A percentile compares a stretch with the other conserved stretches of the same genome.
These are phyloP conservation scores for Botrytis tulipae DNA, from an alignment of 2,329 filamentous ascomycete species.

Conservation along the genomic window DNA sequence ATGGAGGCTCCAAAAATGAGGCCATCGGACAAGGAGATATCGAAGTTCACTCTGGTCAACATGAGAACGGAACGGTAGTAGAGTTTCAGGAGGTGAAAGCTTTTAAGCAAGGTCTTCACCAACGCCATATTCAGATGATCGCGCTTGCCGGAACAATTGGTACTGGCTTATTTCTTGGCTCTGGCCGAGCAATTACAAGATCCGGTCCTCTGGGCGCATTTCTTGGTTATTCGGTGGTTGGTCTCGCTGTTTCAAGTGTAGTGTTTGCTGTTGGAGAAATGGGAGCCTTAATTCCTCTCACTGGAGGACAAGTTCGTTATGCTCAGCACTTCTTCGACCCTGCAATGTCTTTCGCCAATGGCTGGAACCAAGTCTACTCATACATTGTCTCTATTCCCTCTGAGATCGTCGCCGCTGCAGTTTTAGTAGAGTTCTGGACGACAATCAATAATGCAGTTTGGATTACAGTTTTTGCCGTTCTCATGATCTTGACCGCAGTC, in stretches of 20 bases:
- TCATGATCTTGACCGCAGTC: constrained; percentile 40
- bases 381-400: constrained; percentile 39
- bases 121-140: constrained; percentile 45
- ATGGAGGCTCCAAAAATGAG: constrained; percentile 11
- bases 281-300: constrained; percentile 39
- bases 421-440: constrained; percentile 64
- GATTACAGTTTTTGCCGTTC: constrained; percentile 42
- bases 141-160: constrained; percentile 47
- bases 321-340: constrained; percentile 40
- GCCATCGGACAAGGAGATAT: neutral
- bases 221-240: constrained; percentile 39
- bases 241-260: constrained; percentile 47
- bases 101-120: constrained; percentile 24
- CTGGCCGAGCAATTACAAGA: constrained; percentile 46
- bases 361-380: constrained; percentile 38
- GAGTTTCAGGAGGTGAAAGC: constrained; percentile 3
- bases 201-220: constrained; percentile 50
- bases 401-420: constrained; percentile 62
- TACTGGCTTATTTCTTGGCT: constrained; percentile 54
- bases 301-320: constrained; percentile 40
- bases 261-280: constrained; percentile 41
- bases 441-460: constrained; percentile 50
- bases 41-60: neutral
- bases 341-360: constrained; percentile 37
- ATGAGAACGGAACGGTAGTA: neutral